phyloP scores from a whole-genome alignment of 2,329 filamentous ascomycete genomes.

The Trichoderma oligosporum region DNA sequence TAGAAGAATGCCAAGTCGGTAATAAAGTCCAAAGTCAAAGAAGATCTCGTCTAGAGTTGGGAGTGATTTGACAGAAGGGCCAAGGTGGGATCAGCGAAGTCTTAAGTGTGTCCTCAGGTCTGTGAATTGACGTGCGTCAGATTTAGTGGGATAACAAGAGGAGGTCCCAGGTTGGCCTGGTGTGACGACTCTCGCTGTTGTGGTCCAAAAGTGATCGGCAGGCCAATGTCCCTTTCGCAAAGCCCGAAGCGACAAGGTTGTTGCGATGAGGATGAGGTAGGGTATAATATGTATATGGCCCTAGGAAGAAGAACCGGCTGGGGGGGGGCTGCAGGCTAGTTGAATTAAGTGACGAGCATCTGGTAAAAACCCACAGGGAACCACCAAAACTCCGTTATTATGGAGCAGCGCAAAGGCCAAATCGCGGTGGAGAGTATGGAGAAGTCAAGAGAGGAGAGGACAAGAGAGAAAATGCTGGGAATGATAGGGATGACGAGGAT shows the following conservation, averaged over 20 bases:
- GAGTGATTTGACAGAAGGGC: constrained; percentile 30
- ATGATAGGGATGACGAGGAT: constrained; percentile 12
- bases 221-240: constrained; percentile 48
- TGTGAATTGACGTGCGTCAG: constrained; percentile 40
- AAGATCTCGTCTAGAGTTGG: constrained; percentile 35
- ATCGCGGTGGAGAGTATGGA: constrained; percentile 19
- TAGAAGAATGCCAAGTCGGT: constrained; percentile 45
- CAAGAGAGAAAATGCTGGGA: constrained; percentile 9
- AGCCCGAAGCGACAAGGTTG: constrained; percentile 46
- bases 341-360: constrained; percentile 20
- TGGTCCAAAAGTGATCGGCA: constrained; percentile 53
- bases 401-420: constrained; percentile 15
- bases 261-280: constrained; percentile 41
- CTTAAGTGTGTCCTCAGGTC: constrained; percentile 48
- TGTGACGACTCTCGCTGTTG: constrained; percentile 49
- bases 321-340: constrained; percentile 35
- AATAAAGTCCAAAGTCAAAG: constrained; percentile 40
- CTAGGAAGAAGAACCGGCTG: constrained; percentile 34
- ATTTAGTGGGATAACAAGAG: constrained; percentile 27
- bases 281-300: constrained; percentile 26
- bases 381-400: constrained; percentile 14
- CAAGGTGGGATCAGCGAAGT: constrained; percentile 56
- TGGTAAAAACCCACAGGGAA: constrained; percentile 17
- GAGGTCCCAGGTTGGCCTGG: constrained; percentile 23
- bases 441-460: constrained; percentile 8